Evolutionary conservation across 306 rosid species (phyloP).

Genomic region (Astragalus glycyphyllos): DNA sequence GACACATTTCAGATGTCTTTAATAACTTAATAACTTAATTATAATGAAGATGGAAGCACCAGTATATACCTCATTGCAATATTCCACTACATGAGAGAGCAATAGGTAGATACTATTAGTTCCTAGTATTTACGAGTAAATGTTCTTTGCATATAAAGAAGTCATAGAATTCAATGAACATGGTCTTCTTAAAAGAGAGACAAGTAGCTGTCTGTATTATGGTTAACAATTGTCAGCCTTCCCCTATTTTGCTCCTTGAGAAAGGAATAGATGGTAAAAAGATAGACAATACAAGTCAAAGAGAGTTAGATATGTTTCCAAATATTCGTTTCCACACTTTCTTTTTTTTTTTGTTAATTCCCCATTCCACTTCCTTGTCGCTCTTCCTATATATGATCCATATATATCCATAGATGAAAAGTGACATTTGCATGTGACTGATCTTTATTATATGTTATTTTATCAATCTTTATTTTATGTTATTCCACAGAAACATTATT

Average conservation of each 20-base stretch:
- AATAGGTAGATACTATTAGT: no score
- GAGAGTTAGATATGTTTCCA: slow-evolving; percentile 55
- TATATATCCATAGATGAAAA: slow-evolving; percentile 7
- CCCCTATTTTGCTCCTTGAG: slow-evolving; percentile 49
- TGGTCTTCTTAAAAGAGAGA: slow-evolving; percentile 36
- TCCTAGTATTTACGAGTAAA: no score
- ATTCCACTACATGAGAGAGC: no score
- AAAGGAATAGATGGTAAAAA: slow-evolving; percentile 45
- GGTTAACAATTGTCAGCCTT: slow-evolving; percentile 38
- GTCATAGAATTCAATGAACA: slow-evolving; percentile 32
- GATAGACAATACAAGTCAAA: slow-evolving; percentile 50
- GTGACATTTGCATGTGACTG: slow-evolving; percentile 23
- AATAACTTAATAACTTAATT: no score
- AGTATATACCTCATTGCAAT: no score
- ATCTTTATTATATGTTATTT: background rate
- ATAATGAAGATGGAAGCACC: no score
- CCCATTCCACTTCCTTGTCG: slow-evolving; percentile 33
- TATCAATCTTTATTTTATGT: background rate
- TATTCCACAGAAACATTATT: no score
- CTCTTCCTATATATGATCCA: slow-evolving; percentile 6
- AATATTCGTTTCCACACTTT: slow-evolving; percentile 45
- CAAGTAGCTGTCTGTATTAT: slow-evolving; percentile 37
- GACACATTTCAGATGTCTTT: no score
- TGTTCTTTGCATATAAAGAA: no score
- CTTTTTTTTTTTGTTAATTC: slow-evolving; percentile 52